phyloP scores from a whole-genome alignment of 306 rosid genomes.

The Pueraria montana region DNA sequence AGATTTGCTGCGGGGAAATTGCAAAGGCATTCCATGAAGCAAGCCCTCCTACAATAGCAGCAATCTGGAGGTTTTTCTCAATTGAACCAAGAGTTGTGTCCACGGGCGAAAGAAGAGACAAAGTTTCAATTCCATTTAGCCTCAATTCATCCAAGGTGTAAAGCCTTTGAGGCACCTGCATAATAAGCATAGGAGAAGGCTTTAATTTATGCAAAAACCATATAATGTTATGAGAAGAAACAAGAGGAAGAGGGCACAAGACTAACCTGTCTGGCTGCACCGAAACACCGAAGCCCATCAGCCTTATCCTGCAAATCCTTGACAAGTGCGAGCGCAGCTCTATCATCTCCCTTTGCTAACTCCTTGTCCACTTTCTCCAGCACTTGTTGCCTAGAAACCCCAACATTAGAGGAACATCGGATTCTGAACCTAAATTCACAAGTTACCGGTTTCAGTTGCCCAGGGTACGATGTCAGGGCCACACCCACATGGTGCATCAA shows the following conservation, averaged over 20 bases:
- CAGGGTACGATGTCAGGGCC: constrained; percentile 41
- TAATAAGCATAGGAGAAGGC: too few relatives aligned
- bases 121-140: constrained; percentile 84
- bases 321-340: constrained; percentile 72
- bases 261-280: constrained; percentile 85
- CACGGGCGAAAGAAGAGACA: constrained; percentile 81
- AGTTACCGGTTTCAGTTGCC: constrained; percentile 38
- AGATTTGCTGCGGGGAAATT: constrained; percentile 66
- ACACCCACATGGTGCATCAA: constrained; percentile 59
- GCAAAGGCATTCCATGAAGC: constrained; percentile 72
- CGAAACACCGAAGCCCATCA: constrained; percentile 81
- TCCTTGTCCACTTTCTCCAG: constrained; percentile 76
- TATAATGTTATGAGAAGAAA: too few relatives aligned
- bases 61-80: constrained; percentile 79
- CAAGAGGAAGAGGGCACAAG: background rate
- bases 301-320: constrained; percentile 78
- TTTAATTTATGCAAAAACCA: too few relatives aligned
- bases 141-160: constrained; percentile 93
- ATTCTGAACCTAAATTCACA: constrained; percentile 41
- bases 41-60: constrained; percentile 70
- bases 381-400: constrained; percentile 57
- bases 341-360: constrained; percentile 73
- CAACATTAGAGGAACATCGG: constrained; percentile 63
- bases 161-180: constrained; percentile 91
- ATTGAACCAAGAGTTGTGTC: constrained; percentile 91